Conservation (phyloP, 257 asterid genomes). For the Datura wrightii region DNA sequence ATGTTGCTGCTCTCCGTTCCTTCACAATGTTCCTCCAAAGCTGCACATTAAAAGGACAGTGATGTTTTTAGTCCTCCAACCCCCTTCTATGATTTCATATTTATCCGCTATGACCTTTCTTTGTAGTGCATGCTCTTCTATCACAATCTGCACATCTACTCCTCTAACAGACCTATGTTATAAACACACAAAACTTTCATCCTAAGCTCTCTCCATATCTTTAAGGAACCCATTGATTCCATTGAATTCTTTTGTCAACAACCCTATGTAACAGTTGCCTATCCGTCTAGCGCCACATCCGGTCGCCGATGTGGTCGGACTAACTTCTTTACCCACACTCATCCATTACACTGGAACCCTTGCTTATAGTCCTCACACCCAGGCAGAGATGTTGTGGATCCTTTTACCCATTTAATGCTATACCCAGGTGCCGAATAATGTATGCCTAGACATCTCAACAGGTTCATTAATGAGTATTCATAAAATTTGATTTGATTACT, state of each 20-base stretch:
- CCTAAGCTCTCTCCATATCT: not conserved
- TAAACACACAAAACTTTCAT: not conserved
- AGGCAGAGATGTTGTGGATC: not conserved
- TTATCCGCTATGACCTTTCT: not conserved
- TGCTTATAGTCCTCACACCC: not conserved
- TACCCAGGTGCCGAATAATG: not conserved
- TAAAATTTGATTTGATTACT: not conserved
- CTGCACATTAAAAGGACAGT: not conserved
- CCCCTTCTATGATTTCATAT: not conserved
- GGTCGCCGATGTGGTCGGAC: not conserved
- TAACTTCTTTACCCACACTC: not conserved
- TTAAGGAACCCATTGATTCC: not conserved
- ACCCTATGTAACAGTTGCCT: not conserved
- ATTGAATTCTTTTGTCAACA: not conserved
- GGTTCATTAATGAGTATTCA: not conserved
- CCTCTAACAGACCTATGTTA: not conserved
- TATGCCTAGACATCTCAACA: not conserved
- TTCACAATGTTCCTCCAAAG: constrained; percentile 19
- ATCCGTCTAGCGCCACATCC: not conserved
- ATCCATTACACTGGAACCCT: not conserved
- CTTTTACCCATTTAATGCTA: not conserved
- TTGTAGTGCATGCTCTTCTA: not conserved
- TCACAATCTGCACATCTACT: not conserved
- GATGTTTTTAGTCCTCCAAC: not conserved
- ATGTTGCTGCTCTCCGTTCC: not conserved